phyloP scores from a whole-genome alignment of 2,329 filamentous ascomycete genomes.

The Sclerotinia minor region DNA sequence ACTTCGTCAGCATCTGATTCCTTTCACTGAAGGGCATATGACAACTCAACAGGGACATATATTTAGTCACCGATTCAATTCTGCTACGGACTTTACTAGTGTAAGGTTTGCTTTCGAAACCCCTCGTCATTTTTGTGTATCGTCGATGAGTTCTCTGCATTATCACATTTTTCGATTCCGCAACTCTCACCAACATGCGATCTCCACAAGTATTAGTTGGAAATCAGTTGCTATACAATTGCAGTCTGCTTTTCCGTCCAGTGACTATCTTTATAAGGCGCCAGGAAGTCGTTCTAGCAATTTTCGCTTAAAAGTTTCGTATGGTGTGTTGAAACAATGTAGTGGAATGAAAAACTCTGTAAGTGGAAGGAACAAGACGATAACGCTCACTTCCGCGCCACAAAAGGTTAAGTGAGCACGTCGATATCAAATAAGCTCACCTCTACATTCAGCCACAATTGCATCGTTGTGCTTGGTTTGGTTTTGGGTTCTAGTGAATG shows the following conservation, averaged over 20 bases:
- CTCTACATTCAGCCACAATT: neutral
- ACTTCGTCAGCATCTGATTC: neutral
- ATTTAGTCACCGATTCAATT: neutral
- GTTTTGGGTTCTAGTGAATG: neutral
- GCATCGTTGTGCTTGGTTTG: neutral
- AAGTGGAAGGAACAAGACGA: no score
- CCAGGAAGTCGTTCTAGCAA: neutral
- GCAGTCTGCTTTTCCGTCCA: neutral
- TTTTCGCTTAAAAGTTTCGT: neutral
- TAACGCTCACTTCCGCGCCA: no score
- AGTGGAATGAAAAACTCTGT: no score
- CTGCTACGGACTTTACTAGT: neutral
- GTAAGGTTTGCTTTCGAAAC: neutral
- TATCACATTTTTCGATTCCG: neutral
- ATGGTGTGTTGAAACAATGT: neutral
- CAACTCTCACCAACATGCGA: neutral
- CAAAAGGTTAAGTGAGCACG: neutral
- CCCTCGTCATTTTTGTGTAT: neutral
- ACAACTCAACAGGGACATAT: neutral
- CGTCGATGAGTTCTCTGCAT: neutral
- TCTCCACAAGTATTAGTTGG: neutral
- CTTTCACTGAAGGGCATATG: neutral
- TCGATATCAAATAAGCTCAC: neutral
- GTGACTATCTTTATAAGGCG: neutral
- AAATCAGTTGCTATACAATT: neutral